These are phyloP conservation scores for Nissolia schottii DNA, from an alignment of 306 rosid genomes.

Conservation along the genomic window DNA sequence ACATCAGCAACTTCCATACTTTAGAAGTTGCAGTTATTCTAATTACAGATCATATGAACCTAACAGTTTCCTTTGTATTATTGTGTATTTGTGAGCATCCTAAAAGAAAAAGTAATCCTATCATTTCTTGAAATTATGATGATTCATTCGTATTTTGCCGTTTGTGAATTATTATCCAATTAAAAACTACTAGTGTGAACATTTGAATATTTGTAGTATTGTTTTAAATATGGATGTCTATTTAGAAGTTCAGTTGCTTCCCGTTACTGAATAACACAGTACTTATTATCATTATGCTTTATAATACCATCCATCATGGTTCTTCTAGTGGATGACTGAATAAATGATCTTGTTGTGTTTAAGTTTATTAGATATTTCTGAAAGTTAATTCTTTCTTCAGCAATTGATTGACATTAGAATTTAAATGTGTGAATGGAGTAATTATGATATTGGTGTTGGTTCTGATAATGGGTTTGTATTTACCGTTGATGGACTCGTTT, in stretches of 20 bases:
- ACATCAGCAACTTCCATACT: neutral
- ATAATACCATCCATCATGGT: neutral
- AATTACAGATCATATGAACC: neutral
- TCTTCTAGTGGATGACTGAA: slow-evolving; percentile 14
- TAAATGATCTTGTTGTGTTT: slow-evolving; percentile 3
- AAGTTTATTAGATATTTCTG: neutral
- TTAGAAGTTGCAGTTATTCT: neutral
- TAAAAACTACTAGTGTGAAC: neutral
- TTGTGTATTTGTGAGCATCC: neutral
- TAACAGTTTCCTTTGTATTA: neutral
- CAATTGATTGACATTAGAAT: slow-evolving; percentile 1
- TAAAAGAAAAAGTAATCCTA: neutral
- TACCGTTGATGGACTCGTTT: slow-evolving; percentile 18
- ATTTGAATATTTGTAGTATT: slow-evolving; percentile 1
- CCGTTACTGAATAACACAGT: neutral
- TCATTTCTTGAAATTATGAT: neutral
- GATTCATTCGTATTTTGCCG: neutral
- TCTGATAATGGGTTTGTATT: neutral
- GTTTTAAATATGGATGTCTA: neutral
- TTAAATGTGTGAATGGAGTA: neutral
- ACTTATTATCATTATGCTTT: neutral
- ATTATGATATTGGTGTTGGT: neutral
- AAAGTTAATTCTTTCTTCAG: neutral
- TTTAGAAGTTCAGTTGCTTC: neutral
- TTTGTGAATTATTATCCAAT: neutral